These are phyloP conservation scores for Populus pruinosa DNA, from an alignment of 345 rosid species.

Conservation along the genomic window DNA sequence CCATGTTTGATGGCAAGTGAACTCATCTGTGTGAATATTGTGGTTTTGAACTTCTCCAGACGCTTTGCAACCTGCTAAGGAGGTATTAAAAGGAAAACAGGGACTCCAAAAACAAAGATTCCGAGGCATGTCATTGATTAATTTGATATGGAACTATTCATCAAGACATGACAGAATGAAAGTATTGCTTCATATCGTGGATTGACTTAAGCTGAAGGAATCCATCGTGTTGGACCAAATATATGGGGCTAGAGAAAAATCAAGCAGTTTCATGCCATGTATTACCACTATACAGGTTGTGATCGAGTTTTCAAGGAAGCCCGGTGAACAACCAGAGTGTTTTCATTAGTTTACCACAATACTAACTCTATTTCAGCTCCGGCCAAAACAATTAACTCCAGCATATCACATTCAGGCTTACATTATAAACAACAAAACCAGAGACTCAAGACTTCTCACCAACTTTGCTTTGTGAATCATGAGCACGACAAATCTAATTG, in stretches of 20 bases:
- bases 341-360: not conserved
- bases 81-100: not conserved
- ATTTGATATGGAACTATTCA: not conserved
- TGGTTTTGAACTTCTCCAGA: conserved; percentile 93
- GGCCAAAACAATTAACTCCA: not conserved
- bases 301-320: not conserved
- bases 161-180: not conserved
- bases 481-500: not conserved
- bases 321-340: not conserved
- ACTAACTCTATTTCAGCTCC: not conserved
- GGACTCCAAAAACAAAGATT: not conserved
- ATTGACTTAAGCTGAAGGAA: not conserved
- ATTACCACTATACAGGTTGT: not conserved
- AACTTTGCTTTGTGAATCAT: not conserved
- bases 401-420: not conserved
- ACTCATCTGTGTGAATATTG: conserved; percentile 95
- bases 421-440: not conserved
- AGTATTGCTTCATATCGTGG: not conserved
- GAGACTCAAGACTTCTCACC: not conserved
- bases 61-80: conserved; percentile 66
- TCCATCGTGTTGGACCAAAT: not conserved
- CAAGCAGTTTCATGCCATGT: not conserved
- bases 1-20: conserved; percentile 74
- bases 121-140: not conserved
- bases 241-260: not conserved